A percentile compares a stretch with the other conserved stretches of the same genome.
These are phyloP conservation scores for Drosera capensis DNA, from an alignment of 148 eudicot species.

Conservation along the genomic window DNA sequence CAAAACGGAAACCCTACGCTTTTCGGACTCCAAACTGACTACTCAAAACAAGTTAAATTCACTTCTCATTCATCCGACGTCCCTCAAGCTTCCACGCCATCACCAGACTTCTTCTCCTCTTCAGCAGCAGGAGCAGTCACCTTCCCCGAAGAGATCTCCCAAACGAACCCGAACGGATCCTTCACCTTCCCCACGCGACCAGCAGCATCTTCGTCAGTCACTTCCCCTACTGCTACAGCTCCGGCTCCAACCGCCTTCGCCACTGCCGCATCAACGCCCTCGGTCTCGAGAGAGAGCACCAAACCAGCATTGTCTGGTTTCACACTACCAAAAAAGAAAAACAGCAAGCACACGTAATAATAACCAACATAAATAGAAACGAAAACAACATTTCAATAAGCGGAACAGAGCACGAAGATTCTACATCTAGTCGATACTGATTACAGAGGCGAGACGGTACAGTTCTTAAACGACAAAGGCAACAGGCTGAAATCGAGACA, in stretches of 20 bases:
- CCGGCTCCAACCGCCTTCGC: background rate
- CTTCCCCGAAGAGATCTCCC: conserved; percentile 60
- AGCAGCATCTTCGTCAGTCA: conserved; percentile 29
- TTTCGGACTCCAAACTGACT: too few relatives aligned
- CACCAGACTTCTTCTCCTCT: conserved; percentile 9
- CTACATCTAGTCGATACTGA: too few relatives aligned
- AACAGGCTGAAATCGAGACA: too few relatives aligned
- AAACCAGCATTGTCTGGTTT: too few relatives aligned
- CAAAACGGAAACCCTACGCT: too few relatives aligned
- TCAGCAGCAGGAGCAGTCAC: conserved; percentile 33
- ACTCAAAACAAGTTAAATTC: too few relatives aligned
- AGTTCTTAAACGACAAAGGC: too few relatives aligned
- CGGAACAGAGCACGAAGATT: too few relatives aligned
- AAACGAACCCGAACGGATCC: conserved; percentile 66
- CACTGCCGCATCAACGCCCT: background rate
- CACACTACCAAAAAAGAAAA: background rate
- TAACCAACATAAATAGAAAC: background rate
- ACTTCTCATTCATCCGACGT: too few relatives aligned
- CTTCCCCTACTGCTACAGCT: conserved; percentile 31
- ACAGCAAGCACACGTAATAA: background rate
- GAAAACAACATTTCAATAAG: background rate
- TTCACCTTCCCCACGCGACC: conserved; percentile 43
- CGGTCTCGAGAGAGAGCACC: background rate
- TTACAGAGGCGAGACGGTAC: too few relatives aligned
- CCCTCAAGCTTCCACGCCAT: background rate